A percentile compares a stretch with the other conserved stretches of the same genome.
Evolutionary conservation across 192 early-diverging fungal genomes (phyloP).

Genomic region (Gonapodya sp.): DNA sequence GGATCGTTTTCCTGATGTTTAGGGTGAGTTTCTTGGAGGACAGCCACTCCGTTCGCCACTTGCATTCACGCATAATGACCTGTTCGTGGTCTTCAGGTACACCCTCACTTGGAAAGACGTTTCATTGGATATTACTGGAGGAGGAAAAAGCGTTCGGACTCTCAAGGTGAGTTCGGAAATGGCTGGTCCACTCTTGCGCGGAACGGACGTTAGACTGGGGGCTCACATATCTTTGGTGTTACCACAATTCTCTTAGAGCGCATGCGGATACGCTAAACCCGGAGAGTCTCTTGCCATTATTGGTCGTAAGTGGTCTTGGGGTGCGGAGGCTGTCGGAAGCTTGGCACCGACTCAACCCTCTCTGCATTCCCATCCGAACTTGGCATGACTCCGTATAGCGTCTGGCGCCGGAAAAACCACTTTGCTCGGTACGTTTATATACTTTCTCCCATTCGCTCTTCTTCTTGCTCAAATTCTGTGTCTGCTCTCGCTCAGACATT

Average conservation of each 20-base stretch:
- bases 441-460: no score
- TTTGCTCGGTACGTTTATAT: background rate
- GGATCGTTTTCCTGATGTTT: no score
- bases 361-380: no score
- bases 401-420: slow-evolving; percentile 6
- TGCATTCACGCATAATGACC: no score
- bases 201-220: no score
- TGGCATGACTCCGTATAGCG: no score
- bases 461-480: no score
- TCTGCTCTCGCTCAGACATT: no score
- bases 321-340: background rate
- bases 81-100: no score
- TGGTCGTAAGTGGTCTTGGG: background rate
- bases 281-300: slow-evolving; percentile 10
- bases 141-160: background rate
- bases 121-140: background rate
- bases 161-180: background rate
- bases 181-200: background rate
- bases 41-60: no score
- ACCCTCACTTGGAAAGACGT: background rate
- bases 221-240: no score
- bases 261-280: slow-evolving; percentile 1
- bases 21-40: no score
- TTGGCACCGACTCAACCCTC: background rate
- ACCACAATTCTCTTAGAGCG: background rate